phyloP scores from a whole-genome alignment of 192 early-diverging fungal species.

The Coemansia sp. region DNA sequence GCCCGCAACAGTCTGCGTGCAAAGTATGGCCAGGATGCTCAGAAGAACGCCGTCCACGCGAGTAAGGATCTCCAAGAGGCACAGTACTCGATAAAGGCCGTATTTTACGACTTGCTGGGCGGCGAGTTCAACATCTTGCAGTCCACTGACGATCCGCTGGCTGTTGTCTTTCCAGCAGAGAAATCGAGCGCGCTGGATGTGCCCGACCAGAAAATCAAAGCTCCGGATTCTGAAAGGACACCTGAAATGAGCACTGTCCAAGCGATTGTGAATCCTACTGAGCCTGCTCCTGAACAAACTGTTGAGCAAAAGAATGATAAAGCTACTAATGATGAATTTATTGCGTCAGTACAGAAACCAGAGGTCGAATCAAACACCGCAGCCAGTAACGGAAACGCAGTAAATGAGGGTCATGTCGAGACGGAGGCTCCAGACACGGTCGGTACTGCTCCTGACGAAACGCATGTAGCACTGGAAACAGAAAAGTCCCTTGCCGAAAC shows the following conservation, averaged over 20 bases:
- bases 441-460: background rate
- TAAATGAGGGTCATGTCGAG: background rate
- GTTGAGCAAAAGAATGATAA: background rate
- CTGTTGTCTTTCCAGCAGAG: background rate
- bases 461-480: background rate
- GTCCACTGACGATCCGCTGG: conserved; percentile 35
- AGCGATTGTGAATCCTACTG: background rate
- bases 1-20: conserved; percentile 57
- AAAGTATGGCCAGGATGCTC: conserved; percentile 52
- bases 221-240: background rate
- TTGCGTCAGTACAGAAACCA: background rate
- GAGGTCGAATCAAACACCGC: background rate
- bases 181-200: background rate
- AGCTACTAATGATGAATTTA: background rate
- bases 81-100: conserved; percentile 23
- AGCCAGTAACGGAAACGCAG: background rate
- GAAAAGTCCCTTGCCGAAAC: background rate
- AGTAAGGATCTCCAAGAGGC: conserved; percentile 45
- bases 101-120: conserved; percentile 35
- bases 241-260: background rate
- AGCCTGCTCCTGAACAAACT: background rate
- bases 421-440: background rate
- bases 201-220: background rate
- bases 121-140: conserved; percentile 26
- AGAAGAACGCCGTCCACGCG: conserved; percentile 60